Conservation (phyloP, 2,329 filamentous ascomycete genomes). For the Sordariomycetes sp. region DNA sequence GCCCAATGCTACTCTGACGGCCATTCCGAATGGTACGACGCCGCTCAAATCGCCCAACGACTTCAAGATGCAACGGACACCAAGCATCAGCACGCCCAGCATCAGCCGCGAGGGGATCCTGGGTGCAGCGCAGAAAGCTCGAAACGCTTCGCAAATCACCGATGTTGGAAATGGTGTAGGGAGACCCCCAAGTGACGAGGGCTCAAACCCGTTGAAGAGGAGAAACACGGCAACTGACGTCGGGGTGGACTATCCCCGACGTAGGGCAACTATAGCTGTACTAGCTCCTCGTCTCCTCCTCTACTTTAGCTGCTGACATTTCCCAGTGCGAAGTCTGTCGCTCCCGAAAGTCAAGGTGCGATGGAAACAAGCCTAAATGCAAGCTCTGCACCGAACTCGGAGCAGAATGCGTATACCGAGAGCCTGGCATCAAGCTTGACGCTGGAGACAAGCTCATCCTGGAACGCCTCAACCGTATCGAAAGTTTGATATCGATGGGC, state of each 20-base stretch:
- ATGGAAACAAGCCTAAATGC: constrained; percentile 74
- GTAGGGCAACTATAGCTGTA: constrained; percentile 58
- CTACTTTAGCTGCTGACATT: not conserved
- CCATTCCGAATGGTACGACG: constrained; percentile 27
- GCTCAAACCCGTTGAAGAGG: constrained; percentile 49
- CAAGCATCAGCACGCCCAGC: constrained; percentile 21
- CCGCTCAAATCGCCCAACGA: constrained; percentile 42
- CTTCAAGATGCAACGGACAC: constrained; percentile 35
- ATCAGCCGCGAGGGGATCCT: constrained; percentile 46
- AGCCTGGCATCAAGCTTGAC: constrained; percentile 80
- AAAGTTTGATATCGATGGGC: constrained; percentile 66
- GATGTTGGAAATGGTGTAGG: constrained; percentile 33
- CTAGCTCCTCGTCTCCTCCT: constrained; percentile 15
- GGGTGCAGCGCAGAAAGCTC: constrained; percentile 41
- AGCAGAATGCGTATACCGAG: constrained; percentile 75
- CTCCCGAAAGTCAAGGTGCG: constrained; percentile 70
- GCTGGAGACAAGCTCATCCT: constrained; percentile 80
- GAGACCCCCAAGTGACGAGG: constrained; percentile 38
- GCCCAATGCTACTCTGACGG: constrained; percentile 31
- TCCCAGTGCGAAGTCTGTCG: constrained; percentile 70
- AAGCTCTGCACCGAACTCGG: constrained; percentile 75
- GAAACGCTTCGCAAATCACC: constrained; percentile 46
- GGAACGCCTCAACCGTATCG: constrained; percentile 68
- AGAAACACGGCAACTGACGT: constrained; percentile 46
- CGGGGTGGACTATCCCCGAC: constrained; percentile 53